These are phyloP conservation scores for Naganishia liquefaciens DNA, from an alignment of 1,284 basidiomycete species.

Conservation along the genomic window DNA sequence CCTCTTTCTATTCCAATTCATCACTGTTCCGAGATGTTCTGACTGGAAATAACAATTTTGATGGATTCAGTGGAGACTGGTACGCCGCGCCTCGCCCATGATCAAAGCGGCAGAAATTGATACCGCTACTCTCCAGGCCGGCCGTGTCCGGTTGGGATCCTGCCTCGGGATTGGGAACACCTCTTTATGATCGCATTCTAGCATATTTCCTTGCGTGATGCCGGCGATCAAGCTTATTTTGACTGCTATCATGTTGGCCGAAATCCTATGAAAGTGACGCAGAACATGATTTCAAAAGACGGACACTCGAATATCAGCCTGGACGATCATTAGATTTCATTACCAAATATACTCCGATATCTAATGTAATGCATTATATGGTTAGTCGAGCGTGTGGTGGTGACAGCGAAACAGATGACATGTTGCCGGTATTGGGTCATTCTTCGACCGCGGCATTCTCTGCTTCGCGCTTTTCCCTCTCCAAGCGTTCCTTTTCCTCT, in stretches of 20 bases:
- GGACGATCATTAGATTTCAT: background rate
- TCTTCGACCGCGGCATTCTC: background rate
- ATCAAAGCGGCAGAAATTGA: background rate
- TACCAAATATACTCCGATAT: background rate
- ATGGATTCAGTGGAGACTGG: conserved; percentile 22
- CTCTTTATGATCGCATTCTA: conserved; percentile 19
- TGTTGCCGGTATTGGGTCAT: no score
- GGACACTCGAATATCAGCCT: background rate
- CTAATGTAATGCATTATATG: background rate
- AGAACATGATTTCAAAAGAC: background rate
- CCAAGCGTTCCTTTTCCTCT: conserved; percentile 62
- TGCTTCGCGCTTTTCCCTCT: conserved; percentile 52
- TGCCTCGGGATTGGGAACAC: conserved; percentile 19
- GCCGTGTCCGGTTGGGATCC: conserved; percentile 18
- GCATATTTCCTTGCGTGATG: conserved; percentile 5
- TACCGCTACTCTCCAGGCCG: conserved; percentile 5
- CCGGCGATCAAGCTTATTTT: no score
- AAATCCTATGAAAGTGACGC: background rate
- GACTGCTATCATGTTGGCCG: background rate
- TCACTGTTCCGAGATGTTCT: conserved; percentile 17
- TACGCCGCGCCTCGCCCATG: background rate
- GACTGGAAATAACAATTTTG: conserved; percentile 16
- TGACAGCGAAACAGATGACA: no score
- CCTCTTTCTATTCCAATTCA: conserved; percentile 17
- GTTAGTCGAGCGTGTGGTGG: background rate